Conservation (phyloP, 1,139 yeast genomes). For the Saccharomyces uvarum region DNA sequence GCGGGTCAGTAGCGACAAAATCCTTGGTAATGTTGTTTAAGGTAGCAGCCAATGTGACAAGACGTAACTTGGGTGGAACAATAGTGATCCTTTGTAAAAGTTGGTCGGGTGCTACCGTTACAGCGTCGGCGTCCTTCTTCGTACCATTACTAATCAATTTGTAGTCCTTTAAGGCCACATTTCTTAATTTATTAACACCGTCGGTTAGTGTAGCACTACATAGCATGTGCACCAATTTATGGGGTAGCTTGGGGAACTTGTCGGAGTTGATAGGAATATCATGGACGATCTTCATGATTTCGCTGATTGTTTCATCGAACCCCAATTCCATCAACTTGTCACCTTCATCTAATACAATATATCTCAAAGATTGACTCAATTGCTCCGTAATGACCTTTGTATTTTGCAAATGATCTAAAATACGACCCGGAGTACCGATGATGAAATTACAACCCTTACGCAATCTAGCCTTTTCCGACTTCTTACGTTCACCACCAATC, state of each 20-base stretch:
- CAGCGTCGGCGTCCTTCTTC: slow-evolving; percentile 29
- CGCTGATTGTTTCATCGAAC: slow-evolving; percentile 83
- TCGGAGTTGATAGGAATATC: slow-evolving; percentile 38
- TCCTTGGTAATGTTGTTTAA: slow-evolving; percentile 43
- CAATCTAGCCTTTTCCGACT: slow-evolving; percentile 82
- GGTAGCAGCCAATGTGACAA: slow-evolving; percentile 68
- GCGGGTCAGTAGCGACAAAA: slow-evolving; percentile 4
- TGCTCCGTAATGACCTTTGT: slow-evolving; percentile 65
- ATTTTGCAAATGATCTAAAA: slow-evolving; percentile 87
- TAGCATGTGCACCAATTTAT: slow-evolving; percentile 61
- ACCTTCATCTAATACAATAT: slow-evolving; percentile 89
- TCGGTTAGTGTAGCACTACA: slow-evolving; percentile 93
- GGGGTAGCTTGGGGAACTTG: slow-evolving; percentile 53
- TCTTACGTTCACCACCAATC: slow-evolving; percentile 92
- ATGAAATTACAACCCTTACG: slow-evolving; percentile 84
- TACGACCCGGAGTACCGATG: slow-evolving; percentile 88
- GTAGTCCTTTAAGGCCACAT: slow-evolving; percentile 63
- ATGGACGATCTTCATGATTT: slow-evolving; percentile 57
- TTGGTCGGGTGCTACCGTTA: slow-evolving; percentile 75
- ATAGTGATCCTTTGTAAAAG: slow-evolving; percentile 67
- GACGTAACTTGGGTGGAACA: slow-evolving; percentile 84
- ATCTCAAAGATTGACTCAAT: slow-evolving; percentile 65
- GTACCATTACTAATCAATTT: slow-evolving; percentile 48
- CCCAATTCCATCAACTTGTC: slow-evolving; percentile 92
- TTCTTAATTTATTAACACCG: slow-evolving; percentile 73